Evolutionary conservation across 495 filamentous ascomycete species (phyloP).

Genomic region (Parachaetomium inaequale): DNA sequence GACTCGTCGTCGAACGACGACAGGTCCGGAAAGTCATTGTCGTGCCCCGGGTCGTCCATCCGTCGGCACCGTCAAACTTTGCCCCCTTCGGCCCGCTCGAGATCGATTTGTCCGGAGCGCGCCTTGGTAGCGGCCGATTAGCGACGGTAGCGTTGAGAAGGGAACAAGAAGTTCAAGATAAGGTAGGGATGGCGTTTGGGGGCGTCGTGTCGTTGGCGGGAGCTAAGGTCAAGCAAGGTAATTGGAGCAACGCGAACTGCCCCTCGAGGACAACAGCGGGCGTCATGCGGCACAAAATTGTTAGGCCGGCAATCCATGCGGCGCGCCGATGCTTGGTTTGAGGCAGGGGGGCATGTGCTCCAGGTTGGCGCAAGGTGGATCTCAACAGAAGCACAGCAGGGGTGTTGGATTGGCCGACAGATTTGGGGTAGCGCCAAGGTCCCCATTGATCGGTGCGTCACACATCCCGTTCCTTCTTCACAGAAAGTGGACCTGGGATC

Average conservation of each 20-base stretch:
- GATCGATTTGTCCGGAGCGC: not conserved
- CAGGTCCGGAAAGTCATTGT: conserved; percentile 51
- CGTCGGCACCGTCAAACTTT: conserved; percentile 28
- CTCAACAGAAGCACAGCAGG: not conserved
- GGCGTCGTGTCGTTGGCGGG: not conserved
- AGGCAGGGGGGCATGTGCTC: not conserved
- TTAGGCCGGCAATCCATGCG: conserved; percentile 10
- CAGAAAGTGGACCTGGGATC: no score
- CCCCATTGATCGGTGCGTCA: conserved; percentile 8
- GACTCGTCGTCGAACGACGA: conserved; percentile 46
- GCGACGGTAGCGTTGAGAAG: not conserved
- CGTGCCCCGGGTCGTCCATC: conserved; percentile 53
- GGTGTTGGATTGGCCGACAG: not conserved
- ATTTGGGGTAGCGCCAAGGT: not conserved
- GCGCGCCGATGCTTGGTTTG: not conserved
- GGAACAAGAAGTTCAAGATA: not conserved
- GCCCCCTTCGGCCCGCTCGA: conserved; percentile 3
- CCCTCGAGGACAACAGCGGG: conserved; percentile 13
- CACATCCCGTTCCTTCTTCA: not conserved
- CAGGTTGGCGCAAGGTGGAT: not conserved
- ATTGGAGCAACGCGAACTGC: conserved; percentile 7
- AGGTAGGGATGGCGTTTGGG: not conserved
- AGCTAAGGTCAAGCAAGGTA: not conserved
- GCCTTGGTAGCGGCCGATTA: not conserved
- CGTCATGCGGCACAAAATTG: conserved; percentile 9